Base-by-base conservation (phyloP, 2,329 filamentous ascomycete genomes). In the Fusarium sambucinum region DNA sequence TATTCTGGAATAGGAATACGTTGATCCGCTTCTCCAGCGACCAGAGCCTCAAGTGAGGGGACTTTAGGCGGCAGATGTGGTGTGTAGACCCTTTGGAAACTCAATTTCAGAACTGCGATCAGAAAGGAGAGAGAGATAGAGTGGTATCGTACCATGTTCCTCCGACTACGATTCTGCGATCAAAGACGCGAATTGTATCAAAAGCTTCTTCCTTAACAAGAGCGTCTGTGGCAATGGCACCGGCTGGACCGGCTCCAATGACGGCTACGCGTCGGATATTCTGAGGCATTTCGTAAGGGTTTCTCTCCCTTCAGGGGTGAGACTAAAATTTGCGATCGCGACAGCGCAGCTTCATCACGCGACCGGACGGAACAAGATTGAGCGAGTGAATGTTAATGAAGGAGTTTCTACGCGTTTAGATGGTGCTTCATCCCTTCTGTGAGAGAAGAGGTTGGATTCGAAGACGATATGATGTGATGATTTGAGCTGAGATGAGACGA, bases 181-280 rank as follows among this genome's bases (percentile, higher is more conserved):
- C 67, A 41, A 69, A 69, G 2, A 69, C 63, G 1, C 58, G 58
- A 33, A 70, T 57, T 2, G 25, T 55, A 10, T 70, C 67, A 33
- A 70, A 68, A 0, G 19, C 42, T 23, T 32, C 59, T 55, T 70
- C 67, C 10, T 68, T 68, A 19, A 54, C 58, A 4, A 69, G 44
- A 4, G 67, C 67, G 21, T 69, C 67, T n/a, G 63, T 63, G 5
- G 59, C 48, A 21, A 69, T 70, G 14, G 66, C 66, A 9, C 67
- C 63, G 17, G 67, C 58, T 11, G 66, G 67, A 1, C 66, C 66
- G 14, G 66, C 63, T 3, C 67, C 66, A 40, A 69, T 42, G 30
- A 70, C 67, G 40, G 67, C 63, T 0, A 63, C 50, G 23, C 42
- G 59, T 17, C 42, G 48, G 14, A 57, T 33, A 5, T 40, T 33